Conservation (phyloP, 2,329 filamentous ascomycete species). For the Pyricularia sp. region DNA sequence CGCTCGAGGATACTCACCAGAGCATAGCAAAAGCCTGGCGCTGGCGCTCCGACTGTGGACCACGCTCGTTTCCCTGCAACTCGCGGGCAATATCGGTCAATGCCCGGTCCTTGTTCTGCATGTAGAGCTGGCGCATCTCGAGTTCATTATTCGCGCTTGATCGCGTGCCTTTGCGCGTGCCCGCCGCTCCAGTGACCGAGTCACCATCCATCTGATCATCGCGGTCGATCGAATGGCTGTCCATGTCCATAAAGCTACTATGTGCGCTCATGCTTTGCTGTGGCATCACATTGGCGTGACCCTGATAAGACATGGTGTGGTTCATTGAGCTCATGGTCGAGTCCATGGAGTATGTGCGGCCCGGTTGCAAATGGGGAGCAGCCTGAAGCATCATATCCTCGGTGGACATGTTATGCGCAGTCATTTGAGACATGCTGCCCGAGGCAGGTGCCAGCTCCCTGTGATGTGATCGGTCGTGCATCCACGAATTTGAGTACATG, state of each 20-base stretch:
- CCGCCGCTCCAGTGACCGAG: constrained; percentile 32
- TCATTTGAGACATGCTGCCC: constrained; percentile 32
- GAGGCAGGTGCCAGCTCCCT: constrained; percentile 31
- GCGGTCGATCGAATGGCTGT: constrained; percentile 50
- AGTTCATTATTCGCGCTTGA: constrained; percentile 73
- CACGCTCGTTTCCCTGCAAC: constrained; percentile 69
- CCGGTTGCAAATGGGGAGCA: constrained; percentile 43
- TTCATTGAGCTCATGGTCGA: constrained; percentile 37
- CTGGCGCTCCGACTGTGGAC: constrained; percentile 72
- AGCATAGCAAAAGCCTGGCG: constrained; percentile 85
- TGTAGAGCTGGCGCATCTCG: constrained; percentile 68
- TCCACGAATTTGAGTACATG: constrained; percentile 41
- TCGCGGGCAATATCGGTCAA: constrained; percentile 66
- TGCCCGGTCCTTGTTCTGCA: constrained; percentile 56
- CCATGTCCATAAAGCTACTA: constrained; percentile 46
- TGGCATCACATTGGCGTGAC: constrained; percentile 39
- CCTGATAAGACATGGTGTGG: constrained; percentile 33
- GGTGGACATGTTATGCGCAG: constrained; percentile 15
- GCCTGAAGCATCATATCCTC: constrained; percentile 53
- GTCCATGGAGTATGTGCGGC: constrained; percentile 38
- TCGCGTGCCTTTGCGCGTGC: constrained; percentile 47
- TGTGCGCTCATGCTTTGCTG: constrained; percentile 42
- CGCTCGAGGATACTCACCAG: constrained; percentile 48
- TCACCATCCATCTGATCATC: constrained; percentile 51
- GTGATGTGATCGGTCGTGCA: constrained; percentile 29